Evolutionary conservation across 1,284 basidiomycete species (phyloP), one percentile per base, ranked within the genome.

Genomic region (Naganishia cerealis): DNA sequence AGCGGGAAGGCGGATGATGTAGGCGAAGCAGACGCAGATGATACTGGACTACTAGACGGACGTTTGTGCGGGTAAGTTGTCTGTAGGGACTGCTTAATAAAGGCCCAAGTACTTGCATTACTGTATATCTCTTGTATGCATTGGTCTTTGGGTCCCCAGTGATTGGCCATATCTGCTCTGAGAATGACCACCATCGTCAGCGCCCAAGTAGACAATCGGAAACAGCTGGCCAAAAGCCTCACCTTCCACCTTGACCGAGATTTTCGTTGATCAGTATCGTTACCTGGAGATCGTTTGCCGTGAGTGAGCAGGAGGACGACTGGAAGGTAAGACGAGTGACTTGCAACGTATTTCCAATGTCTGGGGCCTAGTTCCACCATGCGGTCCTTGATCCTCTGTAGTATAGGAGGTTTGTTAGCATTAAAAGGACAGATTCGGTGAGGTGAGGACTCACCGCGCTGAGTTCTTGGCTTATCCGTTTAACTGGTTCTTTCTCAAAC

Each of bases 61-160:
- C n/a, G 48, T 33, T 63, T 39, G 29, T 33, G 29, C 29, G 29
- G 29, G 29, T 33, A 33, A 33, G 29, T 33, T 33, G 29, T 33
- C 2, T 33, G 29, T 3, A 33, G 29, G 29, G 29, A 33, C 29
- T 33, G 29, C 29, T 6, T 33, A 33, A 33, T 33, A 33, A 33
- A 2, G 29, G 29, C 29, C 29, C 29, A 33, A 18, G n/a, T 2
- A 53, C 61, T 21, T 29, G 63, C 67, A 18, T 65, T 68, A 36
- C 53, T 61, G 53, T 62, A 68, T 42, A 68, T 48, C 39, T 68
- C 67, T 50, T 68, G 67, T n/a, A 68, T 57, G n/a, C 59, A 63
- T 29, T 18, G 4, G 52, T 68, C 67, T 26, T 54, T 53, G 16
- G 59, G 43, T 1, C 52, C 56, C 67, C 67, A 68, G 50, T 68